Evolutionary conservation across 805 yeast species (phyloP).

Genomic region (Spathaspora gorwiae): DNA sequence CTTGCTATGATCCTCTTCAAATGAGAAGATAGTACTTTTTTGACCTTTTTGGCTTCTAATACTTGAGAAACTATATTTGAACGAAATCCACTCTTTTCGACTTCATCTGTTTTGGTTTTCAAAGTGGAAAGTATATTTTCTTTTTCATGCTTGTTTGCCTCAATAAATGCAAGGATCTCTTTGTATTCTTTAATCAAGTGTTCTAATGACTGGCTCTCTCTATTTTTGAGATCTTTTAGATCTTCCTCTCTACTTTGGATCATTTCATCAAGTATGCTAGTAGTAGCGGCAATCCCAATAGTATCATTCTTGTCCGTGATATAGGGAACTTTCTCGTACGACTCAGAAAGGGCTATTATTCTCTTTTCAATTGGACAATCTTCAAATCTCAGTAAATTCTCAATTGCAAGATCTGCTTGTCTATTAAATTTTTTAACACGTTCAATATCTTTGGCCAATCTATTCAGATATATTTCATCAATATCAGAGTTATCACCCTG

Average conservation of each 20-base stretch:
- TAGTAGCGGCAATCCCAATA: constrained; percentile 23
- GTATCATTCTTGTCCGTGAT: constrained; percentile 25
- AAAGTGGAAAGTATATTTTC: constrained; percentile 1
- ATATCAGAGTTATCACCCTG: neutral
- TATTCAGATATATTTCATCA: constrained; percentile 13
- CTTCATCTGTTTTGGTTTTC: constrained; percentile 2
- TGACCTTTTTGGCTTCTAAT: constrained; percentile 7
- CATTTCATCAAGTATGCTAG: constrained; percentile 8
- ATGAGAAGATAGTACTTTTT: constrained; percentile 5
- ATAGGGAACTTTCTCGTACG: constrained; percentile 19
- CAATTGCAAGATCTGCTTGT: constrained; percentile 20
- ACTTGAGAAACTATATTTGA: neutral
- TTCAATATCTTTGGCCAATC: constrained; percentile 16
- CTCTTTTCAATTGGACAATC: constrained; percentile 5
- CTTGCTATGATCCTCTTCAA: constrained; percentile 11
- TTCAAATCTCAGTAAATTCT: constrained; percentile 4
- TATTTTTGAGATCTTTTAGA: neutral
- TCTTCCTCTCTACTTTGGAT: neutral
- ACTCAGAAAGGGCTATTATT: constrained; percentile 16
- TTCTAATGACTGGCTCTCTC: neutral
- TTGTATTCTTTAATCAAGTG: constrained; percentile 1
- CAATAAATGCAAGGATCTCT: constrained; percentile 1
- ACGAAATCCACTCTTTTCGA: neutral
- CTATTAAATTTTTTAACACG: constrained; percentile 12
- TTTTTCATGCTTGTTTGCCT: constrained; percentile 2